A percentile compares a stretch with the other conserved stretches of the same genome.
phyloP scores from a whole-genome alignment of 495 filamentous ascomycete genomes.

The Penicillium parvum region DNA sequence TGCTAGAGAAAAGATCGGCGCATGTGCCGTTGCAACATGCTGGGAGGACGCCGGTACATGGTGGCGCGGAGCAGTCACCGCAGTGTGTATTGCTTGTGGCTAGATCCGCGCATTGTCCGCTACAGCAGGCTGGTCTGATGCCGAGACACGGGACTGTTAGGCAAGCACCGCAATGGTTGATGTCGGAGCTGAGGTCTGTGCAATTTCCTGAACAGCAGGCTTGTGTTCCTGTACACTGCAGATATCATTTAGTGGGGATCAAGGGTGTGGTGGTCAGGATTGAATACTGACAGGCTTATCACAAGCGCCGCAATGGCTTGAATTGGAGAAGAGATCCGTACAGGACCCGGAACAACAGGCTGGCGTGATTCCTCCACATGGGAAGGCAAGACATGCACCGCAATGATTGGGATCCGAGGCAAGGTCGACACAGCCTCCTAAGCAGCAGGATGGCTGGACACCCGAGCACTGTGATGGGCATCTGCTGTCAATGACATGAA shows the following conservation, averaged over 20 bases:
- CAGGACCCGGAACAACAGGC: slow-evolving; percentile 10
- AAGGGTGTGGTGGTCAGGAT: not conserved
- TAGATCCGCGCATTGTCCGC: slow-evolving; percentile 9
- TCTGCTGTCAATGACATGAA: not conserved
- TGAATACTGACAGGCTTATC: not conserved
- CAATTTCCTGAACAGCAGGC: slow-evolving; percentile 12
- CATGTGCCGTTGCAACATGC: slow-evolving; percentile 13
- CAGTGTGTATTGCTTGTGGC: slow-evolving; percentile 2
- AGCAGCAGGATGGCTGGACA: slow-evolving; percentile 12
- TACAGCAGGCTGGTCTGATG: slow-evolving; percentile 7
- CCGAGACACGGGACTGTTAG: slow-evolving; percentile 7
- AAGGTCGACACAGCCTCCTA: slow-evolving; percentile 9
- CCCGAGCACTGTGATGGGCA: slow-evolving; percentile 5
- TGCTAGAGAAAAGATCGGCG: slow-evolving; percentile 7
- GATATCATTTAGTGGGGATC: not conserved
- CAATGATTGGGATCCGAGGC: slow-evolving; percentile 11
- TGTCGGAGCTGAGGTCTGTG: slow-evolving; percentile 5
- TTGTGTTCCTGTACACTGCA: not conserved
- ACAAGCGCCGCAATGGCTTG: slow-evolving; percentile 5
- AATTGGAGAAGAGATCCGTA: slow-evolving; percentile 4
- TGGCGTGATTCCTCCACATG: slow-evolving; percentile 10
- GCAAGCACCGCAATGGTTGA: slow-evolving; percentile 11
- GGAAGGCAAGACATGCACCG: slow-evolving; percentile 8
- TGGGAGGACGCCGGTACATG: slow-evolving; percentile 3
- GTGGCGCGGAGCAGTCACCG: slow-evolving; percentile 2